Evolutionary conservation across 805 yeast species (phyloP).

Genomic region (Starmerella etchellsii): DNA sequence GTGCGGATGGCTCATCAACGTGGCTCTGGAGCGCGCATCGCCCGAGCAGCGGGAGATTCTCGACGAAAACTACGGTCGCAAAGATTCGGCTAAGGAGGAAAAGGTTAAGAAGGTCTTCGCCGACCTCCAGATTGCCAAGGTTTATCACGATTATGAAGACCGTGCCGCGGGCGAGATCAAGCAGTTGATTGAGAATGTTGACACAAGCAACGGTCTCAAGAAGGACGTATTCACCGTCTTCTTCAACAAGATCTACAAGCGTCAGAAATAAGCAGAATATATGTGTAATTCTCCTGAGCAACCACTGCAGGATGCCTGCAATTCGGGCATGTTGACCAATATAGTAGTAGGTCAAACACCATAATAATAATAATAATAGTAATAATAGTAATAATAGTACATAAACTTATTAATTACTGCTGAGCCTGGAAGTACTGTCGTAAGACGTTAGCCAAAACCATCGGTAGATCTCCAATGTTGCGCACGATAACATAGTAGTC

Average conservation of each 20-base stretch:
- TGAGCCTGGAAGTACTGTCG: conserved; percentile 64
- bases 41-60: conserved; percentile 71
- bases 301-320: no score
- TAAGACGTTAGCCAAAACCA: conserved; percentile 74
- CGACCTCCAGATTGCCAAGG: conserved; percentile 56
- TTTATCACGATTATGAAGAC: conserved; percentile 77
- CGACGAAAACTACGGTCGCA: conserved; percentile 83
- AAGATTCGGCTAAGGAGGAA: conserved; percentile 55
- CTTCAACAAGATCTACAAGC: conserved; percentile 83
- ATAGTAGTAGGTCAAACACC: no score
- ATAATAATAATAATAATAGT: not conserved
- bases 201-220: conserved; percentile 90
- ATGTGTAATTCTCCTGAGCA: not conserved
- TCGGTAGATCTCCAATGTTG: conserved; percentile 79
- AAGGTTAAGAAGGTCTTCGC: conserved; percentile 59
- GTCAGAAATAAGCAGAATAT: conserved; percentile 41
- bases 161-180: conserved; percentile 50
- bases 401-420: conserved; percentile 1
- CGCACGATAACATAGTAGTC: conserved; percentile 92
- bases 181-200: conserved; percentile 53
- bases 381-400: not conserved
- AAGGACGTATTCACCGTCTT: conserved; percentile 72
- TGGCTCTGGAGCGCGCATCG: conserved; percentile 66
- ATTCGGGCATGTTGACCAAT: no score
- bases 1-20: conserved; percentile 95